phyloP scores from a whole-genome alignment of 768 basidiomycete species.

The Chalciporus piperatus region DNA sequence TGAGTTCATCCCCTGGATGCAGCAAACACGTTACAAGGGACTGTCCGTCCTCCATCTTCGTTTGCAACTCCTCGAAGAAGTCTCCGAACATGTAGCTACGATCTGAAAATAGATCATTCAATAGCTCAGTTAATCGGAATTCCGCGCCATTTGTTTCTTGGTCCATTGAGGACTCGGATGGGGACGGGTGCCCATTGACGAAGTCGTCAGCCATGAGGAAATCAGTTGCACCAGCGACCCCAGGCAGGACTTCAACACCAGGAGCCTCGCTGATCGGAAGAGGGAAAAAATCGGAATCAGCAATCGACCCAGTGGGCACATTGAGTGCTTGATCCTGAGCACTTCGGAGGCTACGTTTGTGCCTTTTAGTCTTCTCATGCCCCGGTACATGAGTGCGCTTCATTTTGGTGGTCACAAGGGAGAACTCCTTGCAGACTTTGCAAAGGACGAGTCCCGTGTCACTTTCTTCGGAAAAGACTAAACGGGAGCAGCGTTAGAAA shows the following conservation, averaged over 20 bases:
- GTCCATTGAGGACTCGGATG: not conserved
- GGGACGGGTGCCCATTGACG: too few species aligned
- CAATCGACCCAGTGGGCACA: too few species aligned
- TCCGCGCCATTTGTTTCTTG: not conserved
- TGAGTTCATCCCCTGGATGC: not conserved
- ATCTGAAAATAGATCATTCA: not conserved
- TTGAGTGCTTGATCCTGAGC: too few species aligned
- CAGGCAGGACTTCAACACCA: too few species aligned
- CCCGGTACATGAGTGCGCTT: not conserved
- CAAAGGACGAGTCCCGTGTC: not conserved
- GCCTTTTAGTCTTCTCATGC: not conserved
- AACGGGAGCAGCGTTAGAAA: not conserved
- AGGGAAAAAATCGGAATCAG: too few species aligned
- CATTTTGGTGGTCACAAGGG: not conserved
- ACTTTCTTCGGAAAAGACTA: not conserved
- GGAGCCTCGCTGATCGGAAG: too few species aligned
- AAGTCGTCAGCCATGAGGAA: too few species aligned
- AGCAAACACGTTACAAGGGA: slow-evolving; percentile 1
- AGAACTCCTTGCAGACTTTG: not conserved
- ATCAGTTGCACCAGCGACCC: too few species aligned
- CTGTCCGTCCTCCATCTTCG: not conserved
- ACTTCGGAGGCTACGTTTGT: too few species aligned
- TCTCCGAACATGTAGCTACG: not conserved
- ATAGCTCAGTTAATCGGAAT: not conserved
- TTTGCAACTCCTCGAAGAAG: slow-evolving; percentile 1